A percentile compares a stretch with the other conserved stretches of the same genome.
These are phyloP conservation scores for Yarrowia sp. DNA, from an alignment of 805 yeast species.

Conservation along the genomic window DNA sequence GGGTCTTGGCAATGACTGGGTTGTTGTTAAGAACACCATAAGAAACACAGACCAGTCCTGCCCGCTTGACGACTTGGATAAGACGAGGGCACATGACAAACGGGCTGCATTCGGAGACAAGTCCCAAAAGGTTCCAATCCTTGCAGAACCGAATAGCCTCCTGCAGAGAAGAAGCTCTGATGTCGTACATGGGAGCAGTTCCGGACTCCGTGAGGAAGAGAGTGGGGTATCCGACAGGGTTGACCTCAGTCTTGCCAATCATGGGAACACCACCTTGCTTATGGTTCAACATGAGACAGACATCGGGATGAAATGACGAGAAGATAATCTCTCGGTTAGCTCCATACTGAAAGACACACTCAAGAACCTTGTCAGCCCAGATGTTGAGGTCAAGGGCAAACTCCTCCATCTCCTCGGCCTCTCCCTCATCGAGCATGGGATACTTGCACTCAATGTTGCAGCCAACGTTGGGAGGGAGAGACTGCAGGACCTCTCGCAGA, in stretches of 20 bases:
- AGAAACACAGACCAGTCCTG: slow-evolving; percentile 89
- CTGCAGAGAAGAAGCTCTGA: slow-evolving; percentile 81
- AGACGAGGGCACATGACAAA: slow-evolving; percentile 85
- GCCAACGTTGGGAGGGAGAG: slow-evolving; percentile 79
- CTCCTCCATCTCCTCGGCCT: slow-evolving; percentile 82
- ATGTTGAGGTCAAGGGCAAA: slow-evolving; percentile 76
- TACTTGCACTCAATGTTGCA: slow-evolving; percentile 93
- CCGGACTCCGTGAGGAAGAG: slow-evolving; percentile 88
- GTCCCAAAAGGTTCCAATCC: slow-evolving; percentile 86
- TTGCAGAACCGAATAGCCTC: slow-evolving; percentile 87
- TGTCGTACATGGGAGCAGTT: slow-evolving; percentile 79
- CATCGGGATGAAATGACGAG: slow-evolving; percentile 92
- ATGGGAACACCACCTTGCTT: slow-evolving; percentile 94
- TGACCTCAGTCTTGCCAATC: slow-evolving; percentile 8
- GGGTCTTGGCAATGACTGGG: slow-evolving; percentile 77
- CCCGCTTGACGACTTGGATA: slow-evolving; percentile 83
- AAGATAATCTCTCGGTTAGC: slow-evolving; percentile 82
- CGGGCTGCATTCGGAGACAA: slow-evolving; percentile 85
- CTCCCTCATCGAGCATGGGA: slow-evolving; percentile 93
- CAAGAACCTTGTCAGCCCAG: slow-evolving; percentile 83
- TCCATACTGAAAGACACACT: slow-evolving; percentile 72
- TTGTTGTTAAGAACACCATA: slow-evolving; percentile 82
- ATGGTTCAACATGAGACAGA: slow-evolving; percentile 76
- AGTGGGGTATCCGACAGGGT: slow-evolving; percentile 21
- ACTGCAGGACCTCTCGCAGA: slow-evolving; percentile 73